Evolutionary conservation across 352 stramenopile genomes (phyloP), one percentile per base, ranked within the genome.

Genomic region (Phytophthora ramorum): DNA sequence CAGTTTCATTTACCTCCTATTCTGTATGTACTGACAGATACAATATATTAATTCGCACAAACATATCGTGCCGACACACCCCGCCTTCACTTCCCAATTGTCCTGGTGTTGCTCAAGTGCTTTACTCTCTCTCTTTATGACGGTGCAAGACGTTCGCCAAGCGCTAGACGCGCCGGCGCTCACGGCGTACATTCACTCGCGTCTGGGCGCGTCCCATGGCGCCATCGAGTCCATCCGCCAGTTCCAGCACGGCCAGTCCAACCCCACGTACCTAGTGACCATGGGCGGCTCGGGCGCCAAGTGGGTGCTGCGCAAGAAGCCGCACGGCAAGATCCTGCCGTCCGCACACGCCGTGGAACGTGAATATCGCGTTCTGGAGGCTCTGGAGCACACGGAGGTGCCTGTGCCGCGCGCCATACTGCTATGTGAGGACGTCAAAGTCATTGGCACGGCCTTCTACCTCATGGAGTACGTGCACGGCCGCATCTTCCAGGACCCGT

Each of bases 161-260:
- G 73, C 81, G 30, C 67, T 92, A 47, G 81, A 92, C 61, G 69
- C 70, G n/a, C 38, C 69, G 2, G 68, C 79, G 10, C 62, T 92
- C 22, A 72, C 76, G 57, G 53, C 58, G 37, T 90, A 81, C 64
- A 77, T 92, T 53, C 79, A 79, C 45, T 71, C 73, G 37, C 51
- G 62, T 17, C 68, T 92, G 35, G 83, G 83, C 44, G 52, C 66
- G 8, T 79, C 76, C 48, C 78, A 92, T 58, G 83, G 83, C 28
- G 24, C 75, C 28, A 77, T 92, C 51, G 71, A 66, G 32, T 73
- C 80, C 55, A 85, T 97, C 48, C 50, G 75, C 46, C 87, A 97
- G 74, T 97, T 97, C 66, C 67, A 84, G 55, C 83, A 96, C 48
- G 90, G 90, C 6, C 90, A 97, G 66, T 93, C 82, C 10, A 97